Base-by-base conservation (phyloP, 257 asterid genomes). In the Solanum sejunctum region DNA sequence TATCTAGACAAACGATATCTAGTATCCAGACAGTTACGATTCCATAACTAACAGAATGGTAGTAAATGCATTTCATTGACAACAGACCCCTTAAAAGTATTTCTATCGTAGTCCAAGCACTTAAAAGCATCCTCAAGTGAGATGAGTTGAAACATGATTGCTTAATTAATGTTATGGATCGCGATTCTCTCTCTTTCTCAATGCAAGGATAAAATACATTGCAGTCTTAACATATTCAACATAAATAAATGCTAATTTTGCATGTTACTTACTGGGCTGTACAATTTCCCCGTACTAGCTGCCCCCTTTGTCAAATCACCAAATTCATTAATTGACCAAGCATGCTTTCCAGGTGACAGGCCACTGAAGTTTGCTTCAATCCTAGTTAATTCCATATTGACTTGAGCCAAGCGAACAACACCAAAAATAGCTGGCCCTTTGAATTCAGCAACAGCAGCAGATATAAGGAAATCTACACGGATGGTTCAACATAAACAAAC, bases 311-410 rank as follows among this genome's bases (percentile, higher is more conserved):
- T 96, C 87, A 96, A 86, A 92, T 95, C 98, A 78, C 99, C 99
- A 87, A 92, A 96, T 89, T 95, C 91, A 78, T 96, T 93, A 69
- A 96, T 89, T 45, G 97, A 93, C 99, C 98, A 96, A 64, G 92
- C 96, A 39, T 92, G 97, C 87, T 89, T 94, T 75, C 98, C 98
- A 67, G 94, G 97, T 39, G 94, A 79, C 87, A 95, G 85, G 23
- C 99, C 98, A 60, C 97, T 93, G 87, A 97, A 95, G 87, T 89
- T 97, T 32, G 98, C 98, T 90, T 97, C 99, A 47, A 97, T 89
- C 83, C 96, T 86, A 64, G 98, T 93, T 84, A 95, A 87, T 81
- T 97, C 98, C 96, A 93, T 92, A 86, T 52, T 94, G 77, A 95
- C 98, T 88, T 97, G 99, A 85, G 99, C 97, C 84, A 97, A 83